Evolutionary conservation across 345 rosid genomes (phyloP).

Genomic region (Citropsis articulata): DNA sequence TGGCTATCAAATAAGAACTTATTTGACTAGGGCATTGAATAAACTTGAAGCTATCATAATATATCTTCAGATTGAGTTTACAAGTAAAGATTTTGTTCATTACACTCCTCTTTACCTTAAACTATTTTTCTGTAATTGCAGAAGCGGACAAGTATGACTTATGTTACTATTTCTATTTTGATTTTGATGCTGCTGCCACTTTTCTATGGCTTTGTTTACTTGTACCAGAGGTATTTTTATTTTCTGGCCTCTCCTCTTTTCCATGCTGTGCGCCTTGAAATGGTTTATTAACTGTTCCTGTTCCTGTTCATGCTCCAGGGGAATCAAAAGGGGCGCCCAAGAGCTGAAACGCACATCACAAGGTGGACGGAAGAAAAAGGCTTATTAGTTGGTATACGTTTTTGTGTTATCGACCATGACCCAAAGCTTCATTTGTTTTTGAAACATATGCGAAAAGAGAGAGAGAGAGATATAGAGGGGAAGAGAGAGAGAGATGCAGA

Average conservation of each 20-base stretch:
- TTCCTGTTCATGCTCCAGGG: slow-evolving; percentile 37
- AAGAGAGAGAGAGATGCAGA: not conserved
- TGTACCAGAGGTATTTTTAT: slow-evolving; percentile 54
- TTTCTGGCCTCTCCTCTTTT: not conserved
- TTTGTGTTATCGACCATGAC: not conserved
- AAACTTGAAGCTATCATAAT: not conserved
- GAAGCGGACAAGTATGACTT: slow-evolving; percentile 47
- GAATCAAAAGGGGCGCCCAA: slow-evolving; percentile 54
- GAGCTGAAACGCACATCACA: slow-evolving; percentile 53
- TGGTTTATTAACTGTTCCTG: slow-evolving; percentile 6
- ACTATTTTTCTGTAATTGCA: slow-evolving; percentile 24
- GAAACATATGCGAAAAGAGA: not conserved
- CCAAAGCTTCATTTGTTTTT: not conserved
- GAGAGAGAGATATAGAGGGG: not conserved
- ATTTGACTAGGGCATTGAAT: not conserved
- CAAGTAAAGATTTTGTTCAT: not conserved
- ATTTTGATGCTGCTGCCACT: slow-evolving; percentile 57
- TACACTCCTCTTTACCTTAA: not conserved
- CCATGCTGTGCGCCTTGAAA: not conserved
- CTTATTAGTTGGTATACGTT: slow-evolving; percentile 21
- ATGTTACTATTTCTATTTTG: slow-evolving; percentile 45
- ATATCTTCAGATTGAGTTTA: not conserved
- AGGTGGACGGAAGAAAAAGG: slow-evolving; percentile 47
- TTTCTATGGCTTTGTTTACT: slow-evolving; percentile 52
- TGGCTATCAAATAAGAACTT: not conserved